Conservation (phyloP, 306 rosid genomes). For the Cicer cuneatum region DNA sequence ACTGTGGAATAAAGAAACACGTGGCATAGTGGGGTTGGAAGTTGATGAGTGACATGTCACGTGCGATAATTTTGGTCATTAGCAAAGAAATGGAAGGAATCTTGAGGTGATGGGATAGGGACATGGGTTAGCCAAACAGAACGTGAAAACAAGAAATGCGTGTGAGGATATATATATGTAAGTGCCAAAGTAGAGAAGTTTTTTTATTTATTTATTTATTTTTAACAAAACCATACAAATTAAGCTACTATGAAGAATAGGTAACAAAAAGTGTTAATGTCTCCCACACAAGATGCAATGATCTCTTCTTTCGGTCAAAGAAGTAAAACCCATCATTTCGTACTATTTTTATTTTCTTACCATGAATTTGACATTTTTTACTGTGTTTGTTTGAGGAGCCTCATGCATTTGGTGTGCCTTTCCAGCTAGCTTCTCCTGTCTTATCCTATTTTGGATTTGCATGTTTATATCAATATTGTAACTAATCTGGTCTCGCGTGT, state of each 20-base stretch:
- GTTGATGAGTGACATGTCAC: conserved; percentile 41
- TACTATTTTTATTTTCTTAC: conserved; percentile 20
- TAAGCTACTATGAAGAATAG: background rate
- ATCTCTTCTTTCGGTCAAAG: conserved; percentile 51
- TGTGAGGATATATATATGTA: conserved; percentile 39
- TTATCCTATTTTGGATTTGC: background rate
- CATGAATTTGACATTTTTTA: conserved; percentile 18
- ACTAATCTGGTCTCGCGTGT: background rate
- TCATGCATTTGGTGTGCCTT: conserved; percentile 43
- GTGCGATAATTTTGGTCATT: conserved; percentile 41
- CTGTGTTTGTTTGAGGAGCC: conserved; percentile 12
- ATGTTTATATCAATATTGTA: conserved; percentile 19
- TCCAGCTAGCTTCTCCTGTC: conserved; percentile 9
- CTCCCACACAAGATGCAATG: conserved; percentile 41
- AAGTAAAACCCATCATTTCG: conserved; percentile 36
- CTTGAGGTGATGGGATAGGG: conserved; percentile 36
- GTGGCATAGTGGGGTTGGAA: conserved; percentile 31
- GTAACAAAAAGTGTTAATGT: conserved; percentile 39
- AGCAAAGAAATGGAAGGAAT: conserved; percentile 45
- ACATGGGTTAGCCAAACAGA: conserved; percentile 40
- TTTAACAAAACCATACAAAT: conserved; percentile 26
- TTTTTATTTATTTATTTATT: background rate
- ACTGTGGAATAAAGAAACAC: background rate
- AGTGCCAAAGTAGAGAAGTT: background rate
- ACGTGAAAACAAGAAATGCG: conserved; percentile 50